phyloP scores from a whole-genome alignment of 371 early-diverging fungal species.

The Mucor mucedo region DNA sequence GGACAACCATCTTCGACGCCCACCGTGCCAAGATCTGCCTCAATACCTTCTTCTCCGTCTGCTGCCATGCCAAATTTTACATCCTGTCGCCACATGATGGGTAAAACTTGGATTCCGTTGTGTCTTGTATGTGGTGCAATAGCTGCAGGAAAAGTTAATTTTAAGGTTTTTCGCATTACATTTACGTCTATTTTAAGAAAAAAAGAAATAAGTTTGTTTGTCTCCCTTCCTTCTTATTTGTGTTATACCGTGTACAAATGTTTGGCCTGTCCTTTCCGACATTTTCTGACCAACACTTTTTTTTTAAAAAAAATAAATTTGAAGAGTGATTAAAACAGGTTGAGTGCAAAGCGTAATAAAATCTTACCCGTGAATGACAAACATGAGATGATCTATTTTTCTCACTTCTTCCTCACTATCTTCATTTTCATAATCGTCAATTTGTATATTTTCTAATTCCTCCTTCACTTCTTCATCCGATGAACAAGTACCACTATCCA shows the following conservation, averaged over 20 bases:
- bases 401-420: slow-evolving; percentile 64
- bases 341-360: too few species aligned
- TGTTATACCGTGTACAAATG: slow-evolving; percentile 71
- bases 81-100: slow-evolving; percentile 83
- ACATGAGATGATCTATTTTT: slow-evolving; percentile 74
- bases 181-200: slow-evolving; percentile 62
- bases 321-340: too few species aligned
- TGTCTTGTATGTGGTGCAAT: slow-evolving; percentile 32
- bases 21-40: slow-evolving; percentile 60
- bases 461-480: slow-evolving; percentile 30
- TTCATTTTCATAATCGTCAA: slow-evolving; percentile 59
- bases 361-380: slow-evolving; percentile 79
- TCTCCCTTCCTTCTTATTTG: background rate
- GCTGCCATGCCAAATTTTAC: slow-evolving; percentile 74
- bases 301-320: too few species aligned
- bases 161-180: slow-evolving; percentile 70
- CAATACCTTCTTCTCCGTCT: slow-evolving; percentile 47
- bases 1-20: slow-evolving; percentile 66
- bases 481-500: slow-evolving; percentile 1
- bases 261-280: slow-evolving; percentile 71
- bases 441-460: slow-evolving; percentile 32
- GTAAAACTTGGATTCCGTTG: slow-evolving; percentile 79
- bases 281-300: slow-evolving; percentile 80
- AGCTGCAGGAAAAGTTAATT: slow-evolving; percentile 48
- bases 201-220: background rate